Percentiles rank a stretch among this genome's conserved stretches.
phyloP scores from a whole-genome alignment of 2,329 filamentous ascomycete genomes.

The Ascochyta lentis region DNA sequence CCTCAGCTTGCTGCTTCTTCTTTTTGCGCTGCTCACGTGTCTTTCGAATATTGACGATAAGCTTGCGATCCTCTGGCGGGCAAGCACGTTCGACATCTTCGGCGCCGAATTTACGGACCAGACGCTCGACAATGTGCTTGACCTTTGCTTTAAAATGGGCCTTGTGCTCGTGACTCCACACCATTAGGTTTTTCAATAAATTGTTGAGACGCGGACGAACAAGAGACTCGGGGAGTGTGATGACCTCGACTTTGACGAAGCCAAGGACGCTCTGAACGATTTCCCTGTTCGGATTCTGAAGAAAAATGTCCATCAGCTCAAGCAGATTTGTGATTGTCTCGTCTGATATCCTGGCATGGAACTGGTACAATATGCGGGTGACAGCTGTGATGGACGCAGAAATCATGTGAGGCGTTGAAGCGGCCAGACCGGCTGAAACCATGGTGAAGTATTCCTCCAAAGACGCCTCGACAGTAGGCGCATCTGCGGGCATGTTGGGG shows the following conservation, averaged over 20 bases:
- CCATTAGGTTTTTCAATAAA: slow-evolving; percentile 87
- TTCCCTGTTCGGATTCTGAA: slow-evolving; percentile 95
- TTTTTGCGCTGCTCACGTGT: slow-evolving; percentile 89
- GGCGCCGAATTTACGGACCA: slow-evolving; percentile 89
- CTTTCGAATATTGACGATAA: slow-evolving; percentile 94
- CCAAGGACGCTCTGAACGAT: slow-evolving; percentile 94
- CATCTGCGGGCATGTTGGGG: slow-evolving; percentile 82
- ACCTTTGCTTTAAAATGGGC: slow-evolving; percentile 96
- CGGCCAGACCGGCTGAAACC: slow-evolving; percentile 94
- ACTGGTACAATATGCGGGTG: slow-evolving; percentile 92
- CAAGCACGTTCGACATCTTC: slow-evolving; percentile 80
- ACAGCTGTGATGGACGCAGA: slow-evolving; percentile 95
- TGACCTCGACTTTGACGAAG: slow-evolving; percentile 95
- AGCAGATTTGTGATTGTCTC: slow-evolving; percentile 83
- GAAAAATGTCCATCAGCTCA: slow-evolving; percentile 93
- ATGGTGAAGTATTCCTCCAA: slow-evolving; percentile 98
- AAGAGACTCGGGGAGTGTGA: slow-evolving; percentile 79
- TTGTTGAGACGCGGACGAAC: slow-evolving; percentile 78
- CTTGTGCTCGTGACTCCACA: slow-evolving; percentile 98
- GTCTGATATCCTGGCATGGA: slow-evolving; percentile 72
- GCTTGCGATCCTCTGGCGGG: slow-evolving; percentile 85
- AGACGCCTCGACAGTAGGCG: slow-evolving; percentile 76
- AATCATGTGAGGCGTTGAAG: slow-evolving; percentile 94
- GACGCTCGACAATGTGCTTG: slow-evolving; percentile 95
- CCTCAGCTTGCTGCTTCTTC: slow-evolving; percentile 75